These are phyloP conservation scores for Serendipita vermifera DNA, from an alignment of 768 basidiomycete species.

Conservation along the genomic window DNA sequence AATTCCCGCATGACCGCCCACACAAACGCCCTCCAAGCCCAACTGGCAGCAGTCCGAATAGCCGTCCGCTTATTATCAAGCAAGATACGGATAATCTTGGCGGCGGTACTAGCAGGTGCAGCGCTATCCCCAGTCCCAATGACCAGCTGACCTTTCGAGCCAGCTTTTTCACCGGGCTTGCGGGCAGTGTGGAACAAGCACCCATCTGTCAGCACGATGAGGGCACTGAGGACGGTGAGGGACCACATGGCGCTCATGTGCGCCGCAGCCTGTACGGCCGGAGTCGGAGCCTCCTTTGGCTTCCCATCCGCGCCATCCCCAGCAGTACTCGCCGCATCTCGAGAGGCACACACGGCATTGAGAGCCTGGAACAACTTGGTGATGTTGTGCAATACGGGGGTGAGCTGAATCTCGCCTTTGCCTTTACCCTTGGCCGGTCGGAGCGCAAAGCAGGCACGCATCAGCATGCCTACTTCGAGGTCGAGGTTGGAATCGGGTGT, in stretches of 20 bases:
- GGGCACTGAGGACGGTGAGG: conserved; percentile 47
- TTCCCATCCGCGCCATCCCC: conserved; percentile 20
- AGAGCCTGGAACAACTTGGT: conserved; percentile 36
- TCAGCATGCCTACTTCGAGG: conserved; percentile 1
- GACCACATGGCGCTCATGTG: conserved; percentile 64
- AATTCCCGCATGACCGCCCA: conserved; percentile 42
- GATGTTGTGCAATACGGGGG: conserved; percentile 44
- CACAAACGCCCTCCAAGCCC: conserved; percentile 50
- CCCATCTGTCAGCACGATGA: conserved; percentile 55
- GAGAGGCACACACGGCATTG: conserved; percentile 24
- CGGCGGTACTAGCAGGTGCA: conserved; percentile 23
- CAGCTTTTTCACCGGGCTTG: background rate
- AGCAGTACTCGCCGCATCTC: conserved; percentile 28
- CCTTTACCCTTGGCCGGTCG: background rate
- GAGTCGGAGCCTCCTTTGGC: conserved; percentile 51
- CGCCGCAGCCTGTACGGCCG: conserved; percentile 47
- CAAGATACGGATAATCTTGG: conserved; percentile 33
- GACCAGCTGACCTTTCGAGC: conserved; percentile 19
- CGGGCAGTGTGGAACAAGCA: conserved; percentile 8
- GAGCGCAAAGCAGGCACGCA: background rate
- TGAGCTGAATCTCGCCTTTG: conserved; percentile 15
- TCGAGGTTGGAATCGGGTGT: background rate
- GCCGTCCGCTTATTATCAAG: conserved; percentile 40
- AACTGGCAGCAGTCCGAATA: conserved; percentile 44
- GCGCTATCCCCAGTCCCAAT: conserved; percentile 28